Base-by-base conservation (phyloP, 2,329 filamentous ascomycete species). In the Sporothrix brunneoviolacea region DNA sequence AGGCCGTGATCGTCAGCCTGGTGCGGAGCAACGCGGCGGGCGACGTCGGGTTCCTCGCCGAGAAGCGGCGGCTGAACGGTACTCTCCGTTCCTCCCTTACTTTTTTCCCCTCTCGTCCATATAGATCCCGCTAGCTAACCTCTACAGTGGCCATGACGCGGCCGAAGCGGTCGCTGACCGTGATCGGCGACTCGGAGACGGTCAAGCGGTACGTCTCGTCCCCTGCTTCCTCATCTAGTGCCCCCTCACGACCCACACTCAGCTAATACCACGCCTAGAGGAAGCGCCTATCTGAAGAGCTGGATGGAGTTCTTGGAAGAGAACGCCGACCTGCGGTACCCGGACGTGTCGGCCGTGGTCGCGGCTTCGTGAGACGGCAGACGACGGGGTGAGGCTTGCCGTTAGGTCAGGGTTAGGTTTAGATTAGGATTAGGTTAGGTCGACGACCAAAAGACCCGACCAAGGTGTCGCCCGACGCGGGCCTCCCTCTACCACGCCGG, bases 261-360 rank as follows among this genome's bases (percentile, higher is more conserved):
- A 16, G 32, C 13, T 15, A 39, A 43, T 55, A 30, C 52, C 47
- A 12, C 4, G 5, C 56, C 37, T 60, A 95, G 88, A 68, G 91
- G 91, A 21, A 90, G 87, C 67, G 75, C 75, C 52, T 97, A 95
- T 64, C 75, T 97, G 55, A 90, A 88, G 67, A 76, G 76, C 55
- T 97, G 91, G 93, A 95, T 96, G 88, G 79, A 76, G 9, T 91
- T 86, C 65, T 73, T 97, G 27, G 91, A 97, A 67, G 88, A 95
- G 56, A 74, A 95, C 61, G 86, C 90, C 8, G 91, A 97, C 69
- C 70, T 97, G 58, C 76, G 93, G 62, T 97, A 96, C 68, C 89
- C 91, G 3, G 86, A 93, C 63, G 62, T 82, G 35, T 65, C 71
- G 7, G 65, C 65, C 12, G 55, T 76, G 8, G 22, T 42, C 15